phyloP scores from a whole-genome alignment of 169 alveolate species.

The Plasmodium gaboni region DNA sequence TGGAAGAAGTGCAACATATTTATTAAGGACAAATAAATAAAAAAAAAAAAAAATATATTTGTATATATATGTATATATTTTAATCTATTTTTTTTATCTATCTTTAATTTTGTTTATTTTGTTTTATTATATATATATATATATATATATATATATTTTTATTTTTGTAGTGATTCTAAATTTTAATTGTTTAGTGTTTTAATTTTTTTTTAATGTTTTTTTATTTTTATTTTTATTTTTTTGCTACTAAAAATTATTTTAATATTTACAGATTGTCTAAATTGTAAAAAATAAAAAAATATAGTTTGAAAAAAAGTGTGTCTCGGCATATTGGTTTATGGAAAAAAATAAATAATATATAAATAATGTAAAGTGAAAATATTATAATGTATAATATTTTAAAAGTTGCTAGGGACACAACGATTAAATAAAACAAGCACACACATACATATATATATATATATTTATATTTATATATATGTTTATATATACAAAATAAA shows the following conservation, averaged over 20 bases:
- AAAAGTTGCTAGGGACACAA: no score
- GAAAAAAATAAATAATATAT: not conserved
- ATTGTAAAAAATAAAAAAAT: not conserved
- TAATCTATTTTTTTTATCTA: not conserved
- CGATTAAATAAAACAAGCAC: no score
- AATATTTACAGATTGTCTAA: constrained; percentile 17
- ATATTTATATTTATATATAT: no score
- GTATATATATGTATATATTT: not conserved
- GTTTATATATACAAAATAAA: not conserved
- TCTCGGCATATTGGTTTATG: no score
- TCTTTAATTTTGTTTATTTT: not conserved
- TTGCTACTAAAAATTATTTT: constrained; percentile 32
- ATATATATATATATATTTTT: not conserved
- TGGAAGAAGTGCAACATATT: no score
- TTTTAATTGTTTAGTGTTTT: not conserved
- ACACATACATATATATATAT: no score
- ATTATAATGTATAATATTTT: no score
- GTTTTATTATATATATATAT: not conserved
- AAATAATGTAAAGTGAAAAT: not conserved
- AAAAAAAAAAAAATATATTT: no score
- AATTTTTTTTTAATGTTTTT: constrained; percentile 12
- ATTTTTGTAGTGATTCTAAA: not conserved
- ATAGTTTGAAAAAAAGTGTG: not conserved
- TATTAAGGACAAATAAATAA: no score
- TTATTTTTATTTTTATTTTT: not conserved